phyloP scores from a whole-genome alignment of 2,329 filamentous ascomycete genomes.

The Penicillium palitans region DNA sequence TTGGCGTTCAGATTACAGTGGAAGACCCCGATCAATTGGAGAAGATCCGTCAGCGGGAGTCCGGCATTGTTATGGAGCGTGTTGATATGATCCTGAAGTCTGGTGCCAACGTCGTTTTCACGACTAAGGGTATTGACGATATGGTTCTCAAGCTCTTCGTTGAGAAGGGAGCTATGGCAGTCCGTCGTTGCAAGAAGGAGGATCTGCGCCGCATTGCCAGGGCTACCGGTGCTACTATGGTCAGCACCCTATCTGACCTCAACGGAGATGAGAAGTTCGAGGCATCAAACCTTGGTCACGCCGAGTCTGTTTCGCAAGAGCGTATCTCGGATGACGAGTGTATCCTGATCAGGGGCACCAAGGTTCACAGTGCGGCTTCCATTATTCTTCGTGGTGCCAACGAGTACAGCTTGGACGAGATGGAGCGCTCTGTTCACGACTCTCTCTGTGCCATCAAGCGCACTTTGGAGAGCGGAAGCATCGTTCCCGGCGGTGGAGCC shows the following conservation, averaged over 20 bases:
- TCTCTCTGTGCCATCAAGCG: constrained; percentile 96
- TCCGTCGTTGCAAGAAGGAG: constrained; percentile 97
- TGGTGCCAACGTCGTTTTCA: constrained; percentile 92
- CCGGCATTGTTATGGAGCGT: constrained; percentile 88
- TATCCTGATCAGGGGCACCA: constrained; percentile 94
- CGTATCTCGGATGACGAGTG: constrained; percentile 98
- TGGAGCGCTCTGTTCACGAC: constrained; percentile 98
- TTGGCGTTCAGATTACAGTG: constrained; percentile 96
- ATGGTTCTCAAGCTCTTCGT: constrained; percentile 91
- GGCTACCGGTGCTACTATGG: constrained; percentile 88
- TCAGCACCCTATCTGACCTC: constrained; percentile 90
- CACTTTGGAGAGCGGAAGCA: constrained; percentile 92
- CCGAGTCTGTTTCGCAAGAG: constrained; percentile 97
- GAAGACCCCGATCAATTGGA: constrained; percentile 97
- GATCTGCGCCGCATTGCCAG: constrained; percentile 93
- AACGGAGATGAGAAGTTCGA: constrained; percentile 98
- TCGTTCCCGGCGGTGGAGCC: constrained; percentile 93
- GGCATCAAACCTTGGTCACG: constrained; percentile 79
- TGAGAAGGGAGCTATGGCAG: constrained; percentile 92
- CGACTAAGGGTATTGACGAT: constrained; percentile 98
- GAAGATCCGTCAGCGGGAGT: constrained; percentile 90
- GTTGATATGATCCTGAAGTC: constrained; percentile 98
- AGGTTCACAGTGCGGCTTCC: constrained; percentile 88
- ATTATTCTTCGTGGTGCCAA: constrained; percentile 95
- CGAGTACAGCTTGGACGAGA: constrained; percentile 96